Evolutionary conservation across 2,329 filamentous ascomycete genomes (phyloP).

Genomic region (Cercospora sesami): DNA sequence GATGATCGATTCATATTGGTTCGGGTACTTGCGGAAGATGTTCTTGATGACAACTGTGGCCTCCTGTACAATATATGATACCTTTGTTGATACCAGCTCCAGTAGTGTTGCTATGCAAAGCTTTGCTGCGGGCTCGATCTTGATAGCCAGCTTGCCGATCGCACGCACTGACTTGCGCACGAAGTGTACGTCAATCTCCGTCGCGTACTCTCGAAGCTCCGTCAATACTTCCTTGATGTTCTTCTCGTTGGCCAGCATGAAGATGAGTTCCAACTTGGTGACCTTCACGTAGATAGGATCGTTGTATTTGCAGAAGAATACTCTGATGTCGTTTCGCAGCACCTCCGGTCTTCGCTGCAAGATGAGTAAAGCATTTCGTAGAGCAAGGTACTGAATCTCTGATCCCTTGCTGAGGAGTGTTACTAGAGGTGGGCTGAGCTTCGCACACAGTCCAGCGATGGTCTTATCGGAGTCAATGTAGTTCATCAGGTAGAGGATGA

Average conservation of each 20-base stretch:
- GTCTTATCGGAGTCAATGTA: constrained; percentile 93
- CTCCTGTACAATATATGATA: constrained; percentile 98
- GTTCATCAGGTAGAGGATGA: constrained; percentile 97
- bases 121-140: constrained; percentile 90
- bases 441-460: constrained; percentile 81
- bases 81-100: constrained; percentile 93
- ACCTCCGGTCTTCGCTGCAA: constrained; percentile 91
- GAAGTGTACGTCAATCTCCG: constrained; percentile 98
- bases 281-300: constrained; percentile 99
- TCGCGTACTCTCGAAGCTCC: constrained; percentile 91
- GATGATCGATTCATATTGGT: constrained; percentile 98
- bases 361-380: constrained; percentile 91
- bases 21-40: constrained; percentile 98
- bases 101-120: constrained; percentile 90
- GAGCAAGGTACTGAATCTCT: constrained; percentile 95
- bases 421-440: constrained; percentile 90
- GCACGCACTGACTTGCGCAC: constrained; percentile 96
- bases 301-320: constrained; percentile 99
- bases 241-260: constrained; percentile 93
- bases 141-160: constrained; percentile 97
- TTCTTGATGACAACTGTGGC: constrained; percentile 98
- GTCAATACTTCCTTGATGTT: constrained; percentile 96
- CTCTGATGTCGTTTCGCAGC: constrained; percentile 90
- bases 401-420: constrained; percentile 93
- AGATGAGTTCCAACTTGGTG: constrained; percentile 96